phyloP scores from a whole-genome alignment of 1,284 basidiomycete genomes.

The Fereydounia khargensis region DNA sequence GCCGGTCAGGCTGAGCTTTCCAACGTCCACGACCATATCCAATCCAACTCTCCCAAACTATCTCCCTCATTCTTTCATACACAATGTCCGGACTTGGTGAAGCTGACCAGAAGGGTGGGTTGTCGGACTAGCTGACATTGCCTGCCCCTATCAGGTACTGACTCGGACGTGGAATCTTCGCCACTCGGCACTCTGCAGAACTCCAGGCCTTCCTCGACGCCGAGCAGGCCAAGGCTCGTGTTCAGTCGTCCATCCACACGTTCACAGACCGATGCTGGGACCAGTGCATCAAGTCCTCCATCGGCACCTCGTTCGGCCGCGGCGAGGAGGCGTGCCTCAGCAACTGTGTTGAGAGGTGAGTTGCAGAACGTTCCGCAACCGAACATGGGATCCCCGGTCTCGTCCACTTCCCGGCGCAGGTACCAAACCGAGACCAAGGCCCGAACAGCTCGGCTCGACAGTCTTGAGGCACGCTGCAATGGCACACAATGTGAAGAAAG shows the following conservation, averaged over 20 bases:
- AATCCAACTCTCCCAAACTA: slow-evolving; percentile 1
- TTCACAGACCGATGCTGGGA: slow-evolving; percentile 51
- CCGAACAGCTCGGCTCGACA: too few relatives aligned
- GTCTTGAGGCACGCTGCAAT: not conserved
- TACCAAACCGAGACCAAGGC: not conserved
- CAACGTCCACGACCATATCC: slow-evolving; percentile 7
- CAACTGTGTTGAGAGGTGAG: slow-evolving; percentile 75
- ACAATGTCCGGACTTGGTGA: slow-evolving; percentile 39
- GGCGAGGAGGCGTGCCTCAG: slow-evolving; percentile 79
- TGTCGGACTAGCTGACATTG: too few relatives aligned
- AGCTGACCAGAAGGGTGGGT: slow-evolving; percentile 43
- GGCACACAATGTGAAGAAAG: too few relatives aligned
- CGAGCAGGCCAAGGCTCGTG: slow-evolving; percentile 78
- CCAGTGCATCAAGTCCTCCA: slow-evolving; percentile 81
- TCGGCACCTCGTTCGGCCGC: slow-evolving; percentile 79
- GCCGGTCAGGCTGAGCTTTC: slow-evolving; percentile 3
- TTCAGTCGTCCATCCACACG: slow-evolving; percentile 65
- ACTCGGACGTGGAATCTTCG: not conserved
- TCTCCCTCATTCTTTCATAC: not conserved
- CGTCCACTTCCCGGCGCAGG: not conserved
- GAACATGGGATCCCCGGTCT: not conserved
- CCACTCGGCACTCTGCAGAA: slow-evolving; percentile 62
- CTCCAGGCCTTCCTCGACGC: slow-evolving; percentile 78
- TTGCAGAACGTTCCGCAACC: not conserved
- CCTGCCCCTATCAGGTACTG: too few relatives aligned